Percentiles rank a stretch among this genome's conserved stretches.
Evolutionary conservation across 2,329 filamentous ascomycete species (phyloP).

Genomic region (Verticillium albo-atrum): DNA sequence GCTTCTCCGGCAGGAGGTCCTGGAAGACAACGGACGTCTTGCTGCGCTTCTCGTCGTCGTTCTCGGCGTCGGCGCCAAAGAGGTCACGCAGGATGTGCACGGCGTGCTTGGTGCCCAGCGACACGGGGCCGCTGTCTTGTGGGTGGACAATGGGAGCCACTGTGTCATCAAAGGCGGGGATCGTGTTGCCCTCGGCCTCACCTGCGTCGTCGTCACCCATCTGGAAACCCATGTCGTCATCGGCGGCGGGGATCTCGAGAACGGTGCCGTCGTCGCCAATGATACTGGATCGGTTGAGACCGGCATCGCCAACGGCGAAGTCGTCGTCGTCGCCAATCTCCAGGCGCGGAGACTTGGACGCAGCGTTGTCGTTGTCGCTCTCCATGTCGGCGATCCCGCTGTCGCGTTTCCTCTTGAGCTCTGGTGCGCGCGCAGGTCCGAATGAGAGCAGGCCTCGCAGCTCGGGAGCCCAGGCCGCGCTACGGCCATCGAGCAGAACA

Average conservation of each 20-base stretch:
- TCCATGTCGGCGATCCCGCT: slow-evolving; percentile 79
- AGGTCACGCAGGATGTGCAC: slow-evolving; percentile 90
- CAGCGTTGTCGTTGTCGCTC: slow-evolving; percentile 50
- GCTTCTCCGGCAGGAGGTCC: slow-evolving; percentile 77
- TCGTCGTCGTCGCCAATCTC: slow-evolving; percentile 66
- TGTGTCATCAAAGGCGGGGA: slow-evolving; percentile 73
- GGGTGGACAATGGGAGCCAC: slow-evolving; percentile 72
- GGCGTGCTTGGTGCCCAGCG: slow-evolving; percentile 87
- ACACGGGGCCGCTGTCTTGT: slow-evolving; percentile 80
- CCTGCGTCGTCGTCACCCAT: slow-evolving; percentile 39
- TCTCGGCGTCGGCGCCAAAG: slow-evolving; percentile 70
- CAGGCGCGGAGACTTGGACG: slow-evolving; percentile 65
- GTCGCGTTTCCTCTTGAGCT: slow-evolving; percentile 90
- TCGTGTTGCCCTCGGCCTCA: slow-evolving; percentile 36
- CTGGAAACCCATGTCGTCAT: slow-evolving; percentile 37
- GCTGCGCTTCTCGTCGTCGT: slow-evolving; percentile 67
- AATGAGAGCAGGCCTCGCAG: slow-evolving; percentile 88
- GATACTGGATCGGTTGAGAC: slow-evolving; percentile 48
- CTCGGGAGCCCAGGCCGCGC: slow-evolving; percentile 83
- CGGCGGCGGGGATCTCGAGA: slow-evolving; percentile 60
- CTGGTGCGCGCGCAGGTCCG: slow-evolving; percentile 70
- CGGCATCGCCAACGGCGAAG: slow-evolving; percentile 40
- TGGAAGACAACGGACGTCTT: slow-evolving; percentile 82
- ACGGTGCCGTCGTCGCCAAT: slow-evolving; percentile 55
- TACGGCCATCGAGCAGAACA: slow-evolving; percentile 76